Evolutionary conservation across 345 rosid species (phyloP).

Genomic region (Hypericum perforatum): DNA sequence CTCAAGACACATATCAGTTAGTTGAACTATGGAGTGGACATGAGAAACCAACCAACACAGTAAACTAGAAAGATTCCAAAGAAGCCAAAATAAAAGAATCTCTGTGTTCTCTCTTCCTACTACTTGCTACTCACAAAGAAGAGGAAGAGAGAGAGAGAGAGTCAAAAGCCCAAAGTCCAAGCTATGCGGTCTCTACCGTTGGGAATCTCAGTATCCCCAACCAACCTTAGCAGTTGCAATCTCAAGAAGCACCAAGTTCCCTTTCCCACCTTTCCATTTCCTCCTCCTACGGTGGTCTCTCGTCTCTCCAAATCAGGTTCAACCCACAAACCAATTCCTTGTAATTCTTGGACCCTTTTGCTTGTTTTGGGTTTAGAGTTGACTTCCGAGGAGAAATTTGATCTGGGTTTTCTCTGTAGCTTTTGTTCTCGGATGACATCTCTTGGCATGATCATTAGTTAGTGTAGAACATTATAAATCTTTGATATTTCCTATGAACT

Average conservation of each 20-base stretch:
- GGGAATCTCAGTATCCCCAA: slow-evolving; percentile 43
- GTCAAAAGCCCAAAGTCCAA: too few species aligned
- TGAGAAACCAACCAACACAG: too few species aligned
- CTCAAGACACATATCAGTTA: too few species aligned
- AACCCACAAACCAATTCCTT: neutral
- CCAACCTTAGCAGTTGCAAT: slow-evolving; percentile 19
- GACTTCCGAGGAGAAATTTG: neutral
- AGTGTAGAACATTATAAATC: too few species aligned
- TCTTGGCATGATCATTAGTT: too few species aligned
- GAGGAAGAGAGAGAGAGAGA: slow-evolving; percentile 2
- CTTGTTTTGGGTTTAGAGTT: neutral
- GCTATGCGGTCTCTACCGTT: slow-evolving; percentile 67
- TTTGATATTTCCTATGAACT: too few species aligned
- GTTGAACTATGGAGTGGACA: too few species aligned
- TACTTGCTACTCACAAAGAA: too few species aligned
- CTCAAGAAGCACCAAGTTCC: slow-evolving; percentile 15
- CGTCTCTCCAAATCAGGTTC: slow-evolving; percentile 38
- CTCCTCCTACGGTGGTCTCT: slow-evolving; percentile 19
- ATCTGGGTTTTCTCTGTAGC: too few species aligned
- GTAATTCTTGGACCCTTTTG: neutral
- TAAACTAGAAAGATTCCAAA: too few species aligned
- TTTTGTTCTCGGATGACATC: too few species aligned
- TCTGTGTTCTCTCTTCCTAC: neutral
- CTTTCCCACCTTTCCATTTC: slow-evolving; percentile 6
- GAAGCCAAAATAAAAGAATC: too few species aligned